phyloP scores from a whole-genome alignment of 495 filamentous ascomycete species.

The Neurospora sublineolata region DNA sequence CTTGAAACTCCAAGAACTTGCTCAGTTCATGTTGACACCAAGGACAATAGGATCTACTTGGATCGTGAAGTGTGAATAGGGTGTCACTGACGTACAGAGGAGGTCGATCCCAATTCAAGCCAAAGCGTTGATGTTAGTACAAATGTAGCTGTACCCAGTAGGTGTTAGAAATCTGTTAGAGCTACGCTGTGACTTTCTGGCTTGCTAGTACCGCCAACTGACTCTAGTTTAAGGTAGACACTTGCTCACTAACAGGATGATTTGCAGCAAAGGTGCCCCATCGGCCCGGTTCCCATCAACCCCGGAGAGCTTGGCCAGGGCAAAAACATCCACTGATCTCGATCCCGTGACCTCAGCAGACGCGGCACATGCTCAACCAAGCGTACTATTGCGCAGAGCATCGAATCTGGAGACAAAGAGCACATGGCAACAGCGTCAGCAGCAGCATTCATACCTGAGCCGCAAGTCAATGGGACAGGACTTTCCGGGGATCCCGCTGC shows the following conservation, averaged over 20 bases:
- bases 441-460: neutral
- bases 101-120: neutral
- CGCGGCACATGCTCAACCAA: neutral
- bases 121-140: neutral
- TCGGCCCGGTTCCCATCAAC: neutral
- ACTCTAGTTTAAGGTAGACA: neutral
- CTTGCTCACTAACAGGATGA: neutral
- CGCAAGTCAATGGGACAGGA: neutral
- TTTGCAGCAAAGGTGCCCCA: neutral
- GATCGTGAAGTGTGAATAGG: neutral
- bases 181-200: neutral
- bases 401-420: neutral
- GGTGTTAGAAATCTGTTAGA: neutral
- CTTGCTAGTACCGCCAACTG: neutral
- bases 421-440: neutral
- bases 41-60: neutral
- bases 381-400: neutral
- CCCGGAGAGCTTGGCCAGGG: neutral
- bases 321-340: neutral
- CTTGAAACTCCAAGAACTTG: neutral
- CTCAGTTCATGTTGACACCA: neutral
- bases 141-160: neutral
- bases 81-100: neutral
- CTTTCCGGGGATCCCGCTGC: neutral
- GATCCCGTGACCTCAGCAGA: neutral